A percentile compares a stretch with the other conserved stretches of the same genome.
Evolutionary conservation across 2,329 filamentous ascomycete species (phyloP).

Genomic region (Sclerotinia spermophila): DNA sequence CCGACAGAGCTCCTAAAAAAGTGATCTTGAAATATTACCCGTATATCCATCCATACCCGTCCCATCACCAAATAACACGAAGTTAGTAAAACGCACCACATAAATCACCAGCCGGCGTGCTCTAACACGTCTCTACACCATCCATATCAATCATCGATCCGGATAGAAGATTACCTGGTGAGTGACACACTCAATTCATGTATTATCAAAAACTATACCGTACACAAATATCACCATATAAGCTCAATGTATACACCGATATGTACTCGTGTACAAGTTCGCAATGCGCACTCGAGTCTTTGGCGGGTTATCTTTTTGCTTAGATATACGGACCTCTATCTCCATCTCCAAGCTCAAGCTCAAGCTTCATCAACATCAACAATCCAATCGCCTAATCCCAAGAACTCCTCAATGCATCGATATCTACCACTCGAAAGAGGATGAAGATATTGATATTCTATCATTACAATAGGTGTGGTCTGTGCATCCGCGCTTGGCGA

Average conservation of each 20-base stretch:
- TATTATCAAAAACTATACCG: background rate
- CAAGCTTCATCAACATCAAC: constrained; percentile 1
- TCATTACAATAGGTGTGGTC: no score
- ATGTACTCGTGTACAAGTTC: no score
- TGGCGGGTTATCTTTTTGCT: background rate
- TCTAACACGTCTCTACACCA: no score
- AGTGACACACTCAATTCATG: background rate
- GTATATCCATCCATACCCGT: background rate
- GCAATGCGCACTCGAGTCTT: constrained; percentile 6
- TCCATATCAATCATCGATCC: background rate
- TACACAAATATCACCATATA: background rate
- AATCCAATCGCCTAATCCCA: background rate
- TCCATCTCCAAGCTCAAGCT: constrained; percentile 7
- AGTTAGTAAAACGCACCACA: background rate
- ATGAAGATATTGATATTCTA: no score
- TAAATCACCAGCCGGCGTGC: constrained; percentile 8
- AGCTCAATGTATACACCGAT: background rate
- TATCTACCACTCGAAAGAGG: background rate
- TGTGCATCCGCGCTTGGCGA: background rate
- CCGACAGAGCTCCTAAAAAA: background rate
- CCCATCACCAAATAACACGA: background rate
- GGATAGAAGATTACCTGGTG: background rate
- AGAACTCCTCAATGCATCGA: background rate
- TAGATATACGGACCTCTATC: background rate
- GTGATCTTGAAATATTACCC: background rate